These are phyloP conservation scores for Aspergillus glaucus DNA, from an alignment of 2,329 filamentous ascomycete genomes.

Conservation along the genomic window DNA sequence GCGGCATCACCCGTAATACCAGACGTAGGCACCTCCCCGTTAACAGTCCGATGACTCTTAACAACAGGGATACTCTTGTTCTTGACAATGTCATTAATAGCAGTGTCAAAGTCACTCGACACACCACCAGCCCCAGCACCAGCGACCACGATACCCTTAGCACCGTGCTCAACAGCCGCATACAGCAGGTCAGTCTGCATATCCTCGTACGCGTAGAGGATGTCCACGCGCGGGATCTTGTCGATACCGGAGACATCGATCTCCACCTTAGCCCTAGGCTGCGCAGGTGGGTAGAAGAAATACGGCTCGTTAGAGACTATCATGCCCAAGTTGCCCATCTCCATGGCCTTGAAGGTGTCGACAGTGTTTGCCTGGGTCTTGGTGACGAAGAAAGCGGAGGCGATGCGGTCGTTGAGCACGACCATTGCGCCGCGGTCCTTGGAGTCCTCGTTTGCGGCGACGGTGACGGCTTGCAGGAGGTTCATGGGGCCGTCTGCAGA, in stretches of 20 bases:
- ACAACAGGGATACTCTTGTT: slow-evolving; percentile 16
- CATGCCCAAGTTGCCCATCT: slow-evolving; percentile 53
- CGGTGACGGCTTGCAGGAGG: slow-evolving; percentile 53
- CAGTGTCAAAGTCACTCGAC: slow-evolving; percentile 9
- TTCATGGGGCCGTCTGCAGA: slow-evolving; percentile 60
- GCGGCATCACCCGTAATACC: slow-evolving; percentile 6
- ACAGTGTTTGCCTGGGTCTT: slow-evolving; percentile 59
- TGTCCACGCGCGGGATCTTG: slow-evolving; percentile 20
- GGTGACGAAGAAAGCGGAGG: slow-evolving; percentile 51
- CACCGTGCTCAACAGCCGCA: slow-evolving; percentile 15
- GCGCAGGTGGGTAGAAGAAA: slow-evolving; percentile 53
- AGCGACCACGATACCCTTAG: slow-evolving; percentile 21
- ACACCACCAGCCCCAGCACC: slow-evolving; percentile 19
- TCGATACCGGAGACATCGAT: slow-evolving; percentile 12
- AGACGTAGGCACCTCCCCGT: slow-evolving; percentile 19
- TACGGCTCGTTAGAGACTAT: slow-evolving; percentile 54
- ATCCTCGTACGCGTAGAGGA: slow-evolving; percentile 22
- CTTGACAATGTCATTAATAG: slow-evolving; percentile 11
- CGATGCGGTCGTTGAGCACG: slow-evolving; percentile 57
- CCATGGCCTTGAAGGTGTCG: slow-evolving; percentile 55
- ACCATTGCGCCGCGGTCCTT: slow-evolving; percentile 52
- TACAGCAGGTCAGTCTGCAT: slow-evolving; percentile 19
- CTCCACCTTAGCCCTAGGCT: slow-evolving; percentile 40
- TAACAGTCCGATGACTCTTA: slow-evolving; percentile 17
- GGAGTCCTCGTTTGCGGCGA: slow-evolving; percentile 46